These are phyloP conservation scores for Flaveria robusta DNA, from an alignment of 129 eudicot genomes.

Conservation along the genomic window DNA sequence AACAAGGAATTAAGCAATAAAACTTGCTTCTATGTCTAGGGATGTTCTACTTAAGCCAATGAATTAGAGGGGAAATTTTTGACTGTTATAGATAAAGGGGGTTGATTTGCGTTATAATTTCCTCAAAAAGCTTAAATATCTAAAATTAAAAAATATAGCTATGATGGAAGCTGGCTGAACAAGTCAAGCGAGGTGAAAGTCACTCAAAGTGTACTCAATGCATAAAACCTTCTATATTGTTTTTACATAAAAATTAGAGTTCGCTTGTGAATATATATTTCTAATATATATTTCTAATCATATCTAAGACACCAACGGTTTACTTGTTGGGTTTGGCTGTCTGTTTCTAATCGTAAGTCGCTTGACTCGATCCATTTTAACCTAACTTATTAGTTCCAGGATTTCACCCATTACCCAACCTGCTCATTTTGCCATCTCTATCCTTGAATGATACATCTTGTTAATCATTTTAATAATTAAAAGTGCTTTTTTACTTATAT, in stretches of 20 bases:
- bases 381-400: neutral
- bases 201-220: neutral
- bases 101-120: neutral
- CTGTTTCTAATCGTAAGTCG: neutral
- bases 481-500: neutral
- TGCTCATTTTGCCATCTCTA: neutral
- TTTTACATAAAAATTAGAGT: neutral
- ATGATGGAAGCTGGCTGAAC: neutral
- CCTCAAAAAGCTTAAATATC: neutral
- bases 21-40: neutral
- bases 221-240: neutral
- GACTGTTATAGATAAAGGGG: neutral
- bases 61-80: neutral
- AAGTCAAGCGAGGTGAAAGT: neutral
- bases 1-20: constrained; percentile 1
- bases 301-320: neutral
- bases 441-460: neutral
- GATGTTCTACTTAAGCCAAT: constrained; percentile 7
- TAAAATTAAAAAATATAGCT: neutral
- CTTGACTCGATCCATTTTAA: neutral
- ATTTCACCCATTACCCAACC: neutral
- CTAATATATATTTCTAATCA: neutral
- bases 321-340: no score
- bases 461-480: neutral
- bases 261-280: neutral